A percentile compares a stretch with the other conserved stretches of the same genome.
Evolutionary conservation across 371 early-diverging fungal species (phyloP).

Genomic region (Saksenaea oblongispora): DNA sequence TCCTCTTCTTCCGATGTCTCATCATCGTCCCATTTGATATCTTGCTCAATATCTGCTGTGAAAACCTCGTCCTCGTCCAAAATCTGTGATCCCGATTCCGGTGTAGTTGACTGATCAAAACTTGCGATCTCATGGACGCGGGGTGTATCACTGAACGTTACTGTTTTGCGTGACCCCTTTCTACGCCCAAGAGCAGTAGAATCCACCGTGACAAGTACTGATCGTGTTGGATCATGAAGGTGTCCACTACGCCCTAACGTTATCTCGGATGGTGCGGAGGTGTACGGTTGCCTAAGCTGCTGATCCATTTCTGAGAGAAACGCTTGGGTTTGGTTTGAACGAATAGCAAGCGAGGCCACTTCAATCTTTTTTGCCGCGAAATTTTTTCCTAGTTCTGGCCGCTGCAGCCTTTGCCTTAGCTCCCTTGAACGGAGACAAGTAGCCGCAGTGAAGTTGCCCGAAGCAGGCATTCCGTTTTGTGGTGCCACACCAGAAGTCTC

Average conservation of each 20-base stretch:
- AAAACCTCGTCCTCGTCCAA: constrained; percentile 11
- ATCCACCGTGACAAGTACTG: not conserved
- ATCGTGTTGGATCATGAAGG: constrained; percentile 3
- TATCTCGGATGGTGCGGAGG: not conserved
- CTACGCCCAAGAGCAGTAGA: not conserved
- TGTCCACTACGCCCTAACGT: not conserved
- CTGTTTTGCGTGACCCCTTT: constrained; percentile 17
- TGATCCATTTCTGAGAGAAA: not conserved
- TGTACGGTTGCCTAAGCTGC: not conserved
- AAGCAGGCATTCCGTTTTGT: not conserved
- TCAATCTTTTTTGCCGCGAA: constrained; percentile 21
- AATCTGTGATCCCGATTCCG: constrained; percentile 10
- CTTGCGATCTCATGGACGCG: constrained; percentile 19
- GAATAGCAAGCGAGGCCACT: constrained; percentile 25
- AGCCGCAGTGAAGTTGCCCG: not conserved
- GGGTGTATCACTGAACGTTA: constrained; percentile 20
- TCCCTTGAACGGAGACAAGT: not conserved
- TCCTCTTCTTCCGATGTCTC: constrained; percentile 7
- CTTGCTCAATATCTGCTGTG: not conserved
- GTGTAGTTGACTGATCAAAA: not conserved
- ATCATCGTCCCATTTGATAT: not conserved
- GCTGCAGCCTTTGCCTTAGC: not conserved
- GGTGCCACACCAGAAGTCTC: not conserved
- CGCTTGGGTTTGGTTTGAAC: constrained; percentile 11
- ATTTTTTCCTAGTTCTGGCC: constrained; percentile 16